Evolutionary conservation across 2,329 filamentous ascomycete genomes (phyloP).

Genomic region (Penicillium sp.): DNA sequence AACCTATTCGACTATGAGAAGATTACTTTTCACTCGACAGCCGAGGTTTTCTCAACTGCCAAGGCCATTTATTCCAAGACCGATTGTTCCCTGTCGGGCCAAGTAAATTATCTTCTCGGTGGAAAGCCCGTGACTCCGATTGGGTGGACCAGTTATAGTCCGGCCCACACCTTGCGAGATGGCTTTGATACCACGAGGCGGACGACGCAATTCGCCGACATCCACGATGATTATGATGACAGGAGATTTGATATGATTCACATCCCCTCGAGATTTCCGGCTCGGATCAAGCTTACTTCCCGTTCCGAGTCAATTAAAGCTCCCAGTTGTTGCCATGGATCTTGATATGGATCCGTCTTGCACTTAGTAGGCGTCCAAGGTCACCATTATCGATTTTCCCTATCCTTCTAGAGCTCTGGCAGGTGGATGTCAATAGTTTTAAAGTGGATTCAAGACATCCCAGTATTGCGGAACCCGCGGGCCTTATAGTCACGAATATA

Average conservation of each 20-base stretch:
- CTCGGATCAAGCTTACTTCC: not conserved
- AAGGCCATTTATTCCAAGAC: not conserved
- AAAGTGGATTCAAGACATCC: not conserved
- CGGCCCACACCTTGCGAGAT: constrained; percentile 7
- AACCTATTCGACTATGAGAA: not conserved
- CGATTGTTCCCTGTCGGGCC: not conserved
- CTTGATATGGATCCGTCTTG: not conserved
- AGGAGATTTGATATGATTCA: not conserved
- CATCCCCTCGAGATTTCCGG: not conserved
- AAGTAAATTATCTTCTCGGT: not conserved
- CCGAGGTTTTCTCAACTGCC: not conserved
- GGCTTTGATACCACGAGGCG: not conserved
- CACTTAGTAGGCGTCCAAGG: not conserved
- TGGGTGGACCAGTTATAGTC: not conserved
- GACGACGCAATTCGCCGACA: not conserved
- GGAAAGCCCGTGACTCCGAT: not conserved
- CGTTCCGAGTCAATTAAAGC: not conserved
- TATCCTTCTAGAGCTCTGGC: not conserved
- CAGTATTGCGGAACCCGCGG: not conserved
- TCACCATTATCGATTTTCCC: not conserved
- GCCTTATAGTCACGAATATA: not conserved
- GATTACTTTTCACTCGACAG: not conserved
- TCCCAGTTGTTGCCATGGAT: not conserved
- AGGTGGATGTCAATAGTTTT: not conserved
- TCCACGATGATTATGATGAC: not conserved